Evolutionary conservation across 305 asterid species (phyloP).

Genomic region (Fraxinus xanthoxyloides): DNA sequence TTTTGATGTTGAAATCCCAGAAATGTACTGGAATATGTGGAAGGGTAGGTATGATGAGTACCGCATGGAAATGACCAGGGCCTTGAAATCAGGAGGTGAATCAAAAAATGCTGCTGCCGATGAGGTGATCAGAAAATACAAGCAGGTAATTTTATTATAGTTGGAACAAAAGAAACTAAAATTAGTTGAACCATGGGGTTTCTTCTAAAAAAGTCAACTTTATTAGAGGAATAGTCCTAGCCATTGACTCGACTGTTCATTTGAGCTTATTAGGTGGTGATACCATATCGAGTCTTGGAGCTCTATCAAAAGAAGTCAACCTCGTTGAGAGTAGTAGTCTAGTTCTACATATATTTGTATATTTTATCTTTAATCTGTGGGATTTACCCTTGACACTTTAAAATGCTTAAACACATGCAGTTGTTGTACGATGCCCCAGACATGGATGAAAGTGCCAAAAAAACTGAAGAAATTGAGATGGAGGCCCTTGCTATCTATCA

Average conservation of each 20-base stretch:
- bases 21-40: conserved; percentile 40
- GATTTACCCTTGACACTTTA: not conserved
- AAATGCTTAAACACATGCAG: conserved; percentile 33
- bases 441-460: conserved; percentile 45
- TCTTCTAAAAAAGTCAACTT: not conserved
- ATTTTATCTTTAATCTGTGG: not conserved
- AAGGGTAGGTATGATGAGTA: conserved; percentile 33
- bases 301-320: not conserved
- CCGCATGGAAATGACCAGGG: conserved; percentile 49
- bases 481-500: conserved; percentile 75
- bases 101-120: conserved; percentile 39
- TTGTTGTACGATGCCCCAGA: conserved; percentile 59
- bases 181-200: not conserved
- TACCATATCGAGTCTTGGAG: not conserved
- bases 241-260: not conserved
- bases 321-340: not conserved
- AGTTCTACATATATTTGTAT: not conserved
- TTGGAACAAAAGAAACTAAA: not conserved
- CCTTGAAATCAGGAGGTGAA: conserved; percentile 31
- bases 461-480: conserved; percentile 26
- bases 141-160: conserved; percentile 42
- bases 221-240: not conserved
- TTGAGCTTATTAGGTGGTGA: not conserved
- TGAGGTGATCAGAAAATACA: conserved; percentile 56
- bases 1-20: conserved; percentile 34